phyloP scores from a whole-genome alignment of 371 early-diverging fungal genomes.

The Zopfochytrium polystomum region DNA sequence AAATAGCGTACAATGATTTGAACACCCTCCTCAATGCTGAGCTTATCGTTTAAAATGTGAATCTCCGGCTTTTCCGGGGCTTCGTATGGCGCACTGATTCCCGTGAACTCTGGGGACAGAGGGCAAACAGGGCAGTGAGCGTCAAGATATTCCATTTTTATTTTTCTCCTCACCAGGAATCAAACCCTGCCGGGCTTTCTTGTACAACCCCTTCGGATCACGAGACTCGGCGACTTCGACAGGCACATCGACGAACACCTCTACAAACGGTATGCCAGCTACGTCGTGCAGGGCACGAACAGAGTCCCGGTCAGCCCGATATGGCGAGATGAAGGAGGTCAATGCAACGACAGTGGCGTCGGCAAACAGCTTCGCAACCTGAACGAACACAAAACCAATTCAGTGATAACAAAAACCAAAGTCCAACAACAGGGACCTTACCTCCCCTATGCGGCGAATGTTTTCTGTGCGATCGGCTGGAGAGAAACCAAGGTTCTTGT shows the following conservation, averaged over 20 bases:
- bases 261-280: slow-evolving; percentile 74
- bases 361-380: slow-evolving; percentile 81
- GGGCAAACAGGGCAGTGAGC: slow-evolving; percentile 4
- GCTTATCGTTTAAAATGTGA: slow-evolving; percentile 73
- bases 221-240: slow-evolving; percentile 83
- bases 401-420: slow-evolving; percentile 3
- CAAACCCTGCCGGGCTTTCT: slow-evolving; percentile 88
- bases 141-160: background rate
- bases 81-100: slow-evolving; percentile 91
- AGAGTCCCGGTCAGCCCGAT: slow-evolving; percentile 73
- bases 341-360: slow-evolving; percentile 77
- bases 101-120: slow-evolving; percentile 87
- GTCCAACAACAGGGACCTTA: slow-evolving; percentile 31
- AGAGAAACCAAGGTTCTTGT: slow-evolving; percentile 85
- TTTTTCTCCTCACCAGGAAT: slow-evolving; percentile 71
- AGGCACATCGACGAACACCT: slow-evolving; percentile 84
- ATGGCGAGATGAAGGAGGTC: slow-evolving; percentile 90
- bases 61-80: slow-evolving; percentile 79
- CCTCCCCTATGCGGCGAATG: slow-evolving; percentile 89
- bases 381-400: slow-evolving; percentile 7
- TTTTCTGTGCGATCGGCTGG: slow-evolving; percentile 89
- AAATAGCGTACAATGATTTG: slow-evolving; percentile 30
- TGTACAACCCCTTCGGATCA: slow-evolving; percentile 94
- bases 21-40: slow-evolving; percentile 56
- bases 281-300: slow-evolving; percentile 76